These are phyloP conservation scores for Leccinum longicurvipes DNA, from an alignment of 768 basidiomycete species.

Conservation along the genomic window DNA sequence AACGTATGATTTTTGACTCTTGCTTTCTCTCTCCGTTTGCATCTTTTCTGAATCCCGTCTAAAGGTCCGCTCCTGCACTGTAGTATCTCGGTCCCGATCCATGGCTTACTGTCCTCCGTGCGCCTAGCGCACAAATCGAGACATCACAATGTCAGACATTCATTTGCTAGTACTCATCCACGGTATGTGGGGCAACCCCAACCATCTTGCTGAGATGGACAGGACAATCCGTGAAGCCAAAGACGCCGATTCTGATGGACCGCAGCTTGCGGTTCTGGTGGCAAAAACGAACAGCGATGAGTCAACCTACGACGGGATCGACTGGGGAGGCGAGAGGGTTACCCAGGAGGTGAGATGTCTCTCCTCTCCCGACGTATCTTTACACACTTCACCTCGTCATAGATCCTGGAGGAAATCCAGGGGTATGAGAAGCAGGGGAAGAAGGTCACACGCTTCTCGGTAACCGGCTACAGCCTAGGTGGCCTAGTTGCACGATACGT, in stretches of 20 bases:
- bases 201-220: conserved; percentile 57
- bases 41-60: background rate
- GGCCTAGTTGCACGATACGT: conserved; percentile 80
- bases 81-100: background rate
- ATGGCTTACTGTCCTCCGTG: background rate
- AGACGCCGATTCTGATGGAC: conserved; percentile 27
- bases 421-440: conserved; percentile 50
- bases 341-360: conserved; percentile 60
- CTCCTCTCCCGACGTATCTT: background rate
- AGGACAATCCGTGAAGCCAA: conserved; percentile 50
- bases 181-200: conserved; percentile 81
- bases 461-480: conserved; percentile 78
- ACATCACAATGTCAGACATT: conserved; percentile 26
- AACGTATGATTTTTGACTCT: background rate
- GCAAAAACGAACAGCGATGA: conserved; percentile 64
- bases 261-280: conserved; percentile 57
- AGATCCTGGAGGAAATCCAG: conserved; percentile 58
- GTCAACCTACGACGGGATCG: conserved; percentile 78
- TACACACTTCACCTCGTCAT: conserved; percentile 1
- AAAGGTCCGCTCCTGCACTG: conserved; percentile 2
- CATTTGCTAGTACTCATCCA: conserved; percentile 47
- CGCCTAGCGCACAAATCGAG: conserved; percentile 1
- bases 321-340: conserved; percentile 80
- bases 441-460: conserved; percentile 65
- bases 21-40: background rate